These are phyloP conservation scores for Casaregolazyma suthepensis DNA, from an alignment of 1,139 yeast genomes.

Conservation along the genomic window DNA sequence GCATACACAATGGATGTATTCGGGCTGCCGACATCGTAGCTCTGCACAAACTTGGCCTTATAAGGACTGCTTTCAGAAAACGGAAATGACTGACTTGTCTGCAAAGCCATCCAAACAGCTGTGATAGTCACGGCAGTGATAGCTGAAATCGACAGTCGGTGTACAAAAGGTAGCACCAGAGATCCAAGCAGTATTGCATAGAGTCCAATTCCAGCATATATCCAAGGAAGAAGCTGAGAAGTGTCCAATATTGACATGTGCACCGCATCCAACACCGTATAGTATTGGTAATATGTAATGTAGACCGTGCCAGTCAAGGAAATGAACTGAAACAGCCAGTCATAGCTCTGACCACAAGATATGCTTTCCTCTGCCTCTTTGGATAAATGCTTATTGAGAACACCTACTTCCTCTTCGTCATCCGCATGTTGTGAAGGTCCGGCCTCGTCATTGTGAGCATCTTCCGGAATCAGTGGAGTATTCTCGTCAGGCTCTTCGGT, in stretches of 20 bases:
- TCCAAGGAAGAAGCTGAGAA: slow-evolving; percentile 38
- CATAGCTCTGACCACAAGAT: slow-evolving; percentile 42
- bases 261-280: slow-evolving; percentile 53
- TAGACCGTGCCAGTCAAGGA: slow-evolving; percentile 61
- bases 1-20: slow-evolving; percentile 36
- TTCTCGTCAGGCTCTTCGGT: slow-evolving; percentile 12
- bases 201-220: slow-evolving; percentile 41
- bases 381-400: slow-evolving; percentile 8
- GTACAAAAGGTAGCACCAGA: slow-evolving; percentile 65
- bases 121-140: slow-evolving; percentile 38
- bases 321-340: slow-evolving; percentile 73
- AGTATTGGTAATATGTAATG: slow-evolving; percentile 41
- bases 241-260: slow-evolving; percentile 70
- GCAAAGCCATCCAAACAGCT: slow-evolving; percentile 36
- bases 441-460: background rate
- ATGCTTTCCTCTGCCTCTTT: slow-evolving; percentile 8
- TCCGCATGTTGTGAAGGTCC: background rate
- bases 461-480: slow-evolving; percentile 10
- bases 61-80: slow-evolving; percentile 57
- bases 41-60: slow-evolving; percentile 63
- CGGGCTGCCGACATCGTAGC: slow-evolving; percentile 39
- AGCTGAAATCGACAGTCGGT: slow-evolving; percentile 55
- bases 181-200: slow-evolving; percentile 43
- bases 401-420: slow-evolving; percentile 3
- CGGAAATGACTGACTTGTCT: slow-evolving; percentile 41